Evolutionary conservation across 1,284 basidiomycete genomes (phyloP).

Genomic region (Rhodotorula sp.): DNA sequence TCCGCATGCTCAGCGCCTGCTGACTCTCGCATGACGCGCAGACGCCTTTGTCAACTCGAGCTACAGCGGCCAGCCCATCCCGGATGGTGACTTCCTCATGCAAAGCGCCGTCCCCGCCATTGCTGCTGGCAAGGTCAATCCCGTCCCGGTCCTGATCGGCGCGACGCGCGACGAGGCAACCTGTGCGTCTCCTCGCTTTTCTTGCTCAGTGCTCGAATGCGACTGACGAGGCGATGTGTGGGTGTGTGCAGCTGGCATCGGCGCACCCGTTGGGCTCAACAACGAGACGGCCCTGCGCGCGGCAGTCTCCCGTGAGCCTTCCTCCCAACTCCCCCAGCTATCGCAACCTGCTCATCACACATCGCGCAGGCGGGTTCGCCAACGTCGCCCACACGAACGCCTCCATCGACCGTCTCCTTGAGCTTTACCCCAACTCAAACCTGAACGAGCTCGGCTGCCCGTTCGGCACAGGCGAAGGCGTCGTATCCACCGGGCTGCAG

Average conservation of each 20-base stretch:
- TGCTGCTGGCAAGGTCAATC: slow-evolving; percentile 6
- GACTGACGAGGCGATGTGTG: too few species aligned
- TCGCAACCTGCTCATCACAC: background rate
- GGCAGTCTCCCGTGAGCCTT: slow-evolving; percentile 47
- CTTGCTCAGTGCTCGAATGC: slow-evolving; percentile 46
- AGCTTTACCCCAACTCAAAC: slow-evolving; percentile 37
- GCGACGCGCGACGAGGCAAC: slow-evolving; percentile 60
- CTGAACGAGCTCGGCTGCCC: slow-evolving; percentile 31
- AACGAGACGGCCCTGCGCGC: slow-evolving; percentile 22
- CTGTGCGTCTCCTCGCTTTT: slow-evolving; percentile 42
- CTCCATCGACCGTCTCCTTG: slow-evolving; percentile 14
- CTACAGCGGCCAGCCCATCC: slow-evolving; percentile 13
- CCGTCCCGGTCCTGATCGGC: slow-evolving; percentile 57
- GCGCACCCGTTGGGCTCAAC: slow-evolving; percentile 24
- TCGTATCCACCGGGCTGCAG: slow-evolving; percentile 24
- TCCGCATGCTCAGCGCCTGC: background rate
- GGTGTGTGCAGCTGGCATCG: slow-evolving; percentile 42
- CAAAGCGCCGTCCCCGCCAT: background rate
- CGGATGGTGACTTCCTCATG: slow-evolving; percentile 26
- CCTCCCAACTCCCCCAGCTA: background rate
- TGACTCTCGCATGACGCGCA: background rate
- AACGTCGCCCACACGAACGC: background rate
- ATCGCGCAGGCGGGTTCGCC: background rate
- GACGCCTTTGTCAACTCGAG: slow-evolving; percentile 16
- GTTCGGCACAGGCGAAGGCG: slow-evolving; percentile 37